These are phyloP conservation scores for Neurospora tetrasperma DNA, from an alignment of 495 filamentous ascomycete genomes.

Conservation along the genomic window DNA sequence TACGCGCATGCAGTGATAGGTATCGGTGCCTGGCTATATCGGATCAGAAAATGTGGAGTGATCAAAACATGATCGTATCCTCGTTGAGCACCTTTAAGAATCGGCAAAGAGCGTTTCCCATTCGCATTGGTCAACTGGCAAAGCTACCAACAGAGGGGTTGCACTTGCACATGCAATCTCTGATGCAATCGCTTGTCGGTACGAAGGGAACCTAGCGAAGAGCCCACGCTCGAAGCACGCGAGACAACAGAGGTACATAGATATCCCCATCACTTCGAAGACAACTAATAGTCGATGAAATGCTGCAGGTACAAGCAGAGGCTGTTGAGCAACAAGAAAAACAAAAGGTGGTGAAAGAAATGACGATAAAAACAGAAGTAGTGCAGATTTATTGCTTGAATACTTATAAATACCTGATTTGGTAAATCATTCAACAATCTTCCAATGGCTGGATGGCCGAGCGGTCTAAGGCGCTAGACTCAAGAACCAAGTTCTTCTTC, in stretches of 20 bases:
- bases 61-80: neutral
- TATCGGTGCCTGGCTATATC: neutral
- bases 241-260: neutral
- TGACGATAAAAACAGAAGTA: neutral
- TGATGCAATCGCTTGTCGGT: neutral
- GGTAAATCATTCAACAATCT: neutral
- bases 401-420: neutral
- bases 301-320: neutral
- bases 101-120: neutral
- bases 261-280: neutral
- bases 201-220: neutral
- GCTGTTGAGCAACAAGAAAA: neutral
- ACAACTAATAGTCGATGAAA: neutral
- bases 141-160: neutral
- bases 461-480: slow-evolving; percentile 5
- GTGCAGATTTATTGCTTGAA: too few relatives aligned
- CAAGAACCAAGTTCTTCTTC: slow-evolving; percentile 4
- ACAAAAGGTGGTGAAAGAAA: neutral
- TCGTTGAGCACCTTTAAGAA: neutral
- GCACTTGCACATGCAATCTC: neutral
- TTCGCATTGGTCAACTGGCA: neutral
- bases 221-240: neutral
- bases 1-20: neutral
- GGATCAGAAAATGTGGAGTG: neutral
- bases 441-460: slow-evolving; percentile 2